A percentile compares a stretch with the other conserved stretches of the same genome.
These are phyloP conservation scores for Dendrobium nobile DNA, from an alignment of 106 monocot genomes.

Conservation along the genomic window DNA sequence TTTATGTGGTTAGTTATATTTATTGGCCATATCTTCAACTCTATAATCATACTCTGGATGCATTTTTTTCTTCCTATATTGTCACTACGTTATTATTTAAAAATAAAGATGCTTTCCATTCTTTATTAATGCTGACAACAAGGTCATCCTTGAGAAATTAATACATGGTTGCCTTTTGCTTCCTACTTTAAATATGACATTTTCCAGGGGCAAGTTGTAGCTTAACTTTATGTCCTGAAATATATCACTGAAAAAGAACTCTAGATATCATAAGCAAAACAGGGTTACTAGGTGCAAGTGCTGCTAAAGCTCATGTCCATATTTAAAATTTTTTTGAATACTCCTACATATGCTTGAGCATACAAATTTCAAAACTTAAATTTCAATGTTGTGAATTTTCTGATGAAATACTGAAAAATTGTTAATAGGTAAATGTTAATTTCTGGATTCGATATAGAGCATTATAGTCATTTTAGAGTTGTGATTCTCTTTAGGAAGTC, in stretches of 20 bases:
- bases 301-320: neutral
- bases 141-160: neutral
- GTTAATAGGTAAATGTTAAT: neutral
- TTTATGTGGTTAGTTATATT: neutral
- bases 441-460: neutral
- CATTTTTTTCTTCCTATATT: neutral
- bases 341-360: neutral
- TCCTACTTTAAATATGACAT: neutral
- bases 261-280: neutral
- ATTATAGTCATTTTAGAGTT: too few species aligned
- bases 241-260: neutral
- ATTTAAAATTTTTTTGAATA: neutral
- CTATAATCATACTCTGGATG: neutral
- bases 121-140: neutral
- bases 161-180: neutral
- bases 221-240: conserved; percentile 2
- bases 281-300: neutral
- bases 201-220: neutral
- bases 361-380: neutral
- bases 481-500: too few species aligned
- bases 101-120: neutral
- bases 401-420: neutral
- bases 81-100: neutral
- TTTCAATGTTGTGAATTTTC: neutral
- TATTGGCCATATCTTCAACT: neutral